These are phyloP conservation scores for Marasmius fiardii DNA, from an alignment of 1,284 basidiomycete species.

Conservation along the genomic window DNA sequence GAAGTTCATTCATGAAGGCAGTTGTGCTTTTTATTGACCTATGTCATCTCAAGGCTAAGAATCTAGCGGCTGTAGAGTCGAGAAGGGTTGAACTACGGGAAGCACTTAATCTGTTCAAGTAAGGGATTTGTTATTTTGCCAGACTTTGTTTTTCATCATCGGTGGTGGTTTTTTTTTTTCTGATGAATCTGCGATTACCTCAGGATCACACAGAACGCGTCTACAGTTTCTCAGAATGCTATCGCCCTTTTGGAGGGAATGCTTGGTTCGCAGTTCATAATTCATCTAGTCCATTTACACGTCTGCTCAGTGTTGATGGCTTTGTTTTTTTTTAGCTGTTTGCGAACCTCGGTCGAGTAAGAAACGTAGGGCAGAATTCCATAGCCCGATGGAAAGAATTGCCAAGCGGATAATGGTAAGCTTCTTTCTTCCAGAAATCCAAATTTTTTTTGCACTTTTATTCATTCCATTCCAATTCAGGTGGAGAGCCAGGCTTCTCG, in stretches of 20 bases:
- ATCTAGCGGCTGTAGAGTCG: constrained; percentile 10
- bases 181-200: neutral
- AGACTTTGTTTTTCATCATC: neutral
- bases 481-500: neutral
- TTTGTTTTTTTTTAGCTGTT: neutral
- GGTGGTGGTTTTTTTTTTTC: neutral
- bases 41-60: constrained; percentile 20
- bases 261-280: constrained; percentile 12
- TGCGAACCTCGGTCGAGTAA: neutral
- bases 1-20: constrained; percentile 11
- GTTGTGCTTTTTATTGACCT: constrained; percentile 24
- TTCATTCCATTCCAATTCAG: neutral
- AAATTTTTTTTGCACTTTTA: neutral
- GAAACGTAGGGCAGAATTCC: neutral
- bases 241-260: constrained; percentile 21
- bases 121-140: neutral
- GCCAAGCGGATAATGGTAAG: neutral
- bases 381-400: neutral
- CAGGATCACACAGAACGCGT: constrained; percentile 22
- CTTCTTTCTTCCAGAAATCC: neutral
- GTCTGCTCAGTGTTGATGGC: neutral
- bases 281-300: neutral
- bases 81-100: constrained; percentile 17
- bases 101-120: constrained; percentile 20
- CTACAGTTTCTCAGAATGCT: constrained; percentile 21